Evolutionary conservation across 2,329 filamentous ascomycete species (phyloP).

Genomic region (Sclerotinia subarctica): DNA sequence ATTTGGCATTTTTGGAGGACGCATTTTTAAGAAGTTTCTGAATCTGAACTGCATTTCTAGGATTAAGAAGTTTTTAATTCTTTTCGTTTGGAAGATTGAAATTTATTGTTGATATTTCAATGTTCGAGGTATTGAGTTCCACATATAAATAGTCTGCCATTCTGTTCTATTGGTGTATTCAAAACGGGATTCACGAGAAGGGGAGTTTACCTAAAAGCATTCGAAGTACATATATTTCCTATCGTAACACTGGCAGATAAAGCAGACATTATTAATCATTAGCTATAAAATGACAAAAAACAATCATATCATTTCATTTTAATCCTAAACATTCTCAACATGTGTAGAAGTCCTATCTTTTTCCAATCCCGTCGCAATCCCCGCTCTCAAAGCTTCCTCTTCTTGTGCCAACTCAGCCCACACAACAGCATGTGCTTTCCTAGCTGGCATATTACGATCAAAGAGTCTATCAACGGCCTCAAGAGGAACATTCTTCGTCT

Average conservation of each 20-base stretch:
- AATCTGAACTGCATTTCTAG: not conserved
- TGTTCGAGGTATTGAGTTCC: no score
- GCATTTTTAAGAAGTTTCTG: not conserved
- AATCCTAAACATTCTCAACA: not conserved
- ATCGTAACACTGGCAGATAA: no score
- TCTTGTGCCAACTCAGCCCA: constrained; percentile 32
- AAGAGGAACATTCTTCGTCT: constrained; percentile 63
- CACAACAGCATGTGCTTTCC: constrained; percentile 31
- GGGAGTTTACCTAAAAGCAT: not conserved
- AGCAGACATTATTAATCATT: not conserved
- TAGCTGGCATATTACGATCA: constrained; percentile 33
- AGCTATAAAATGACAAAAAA: not conserved
- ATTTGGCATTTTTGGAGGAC: not conserved
- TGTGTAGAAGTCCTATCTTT: constrained; percentile 6
- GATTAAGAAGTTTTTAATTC: not conserved
- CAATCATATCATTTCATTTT: not conserved
- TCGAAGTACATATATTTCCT: not conserved
- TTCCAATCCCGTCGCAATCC: constrained; percentile 25
- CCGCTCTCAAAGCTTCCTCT: constrained; percentile 30
- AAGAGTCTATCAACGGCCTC: constrained; percentile 65
- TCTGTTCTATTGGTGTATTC: not conserved
- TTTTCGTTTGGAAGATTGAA: not conserved
- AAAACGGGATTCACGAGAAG: no score
- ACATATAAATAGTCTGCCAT: no score
- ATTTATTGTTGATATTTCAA: not conserved